A percentile compares a stretch with the other conserved stretches of the same genome.
These are phyloP conservation scores for Fusarium sp. DNA, from an alignment of 2,329 filamentous ascomycete species.

Conservation along the genomic window DNA sequence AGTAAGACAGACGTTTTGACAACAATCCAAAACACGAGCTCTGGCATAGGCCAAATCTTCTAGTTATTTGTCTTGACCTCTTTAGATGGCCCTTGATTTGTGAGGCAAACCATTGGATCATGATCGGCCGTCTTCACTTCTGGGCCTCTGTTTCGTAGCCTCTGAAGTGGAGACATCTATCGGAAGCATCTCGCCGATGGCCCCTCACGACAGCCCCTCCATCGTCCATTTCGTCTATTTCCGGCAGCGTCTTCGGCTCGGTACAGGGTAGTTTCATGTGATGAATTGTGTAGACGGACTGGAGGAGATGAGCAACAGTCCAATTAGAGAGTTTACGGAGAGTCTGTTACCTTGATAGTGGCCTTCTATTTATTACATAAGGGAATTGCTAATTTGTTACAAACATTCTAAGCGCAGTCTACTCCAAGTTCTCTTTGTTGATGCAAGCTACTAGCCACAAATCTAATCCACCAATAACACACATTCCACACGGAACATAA, in stretches of 20 bases:
- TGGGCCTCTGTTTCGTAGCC: background rate
- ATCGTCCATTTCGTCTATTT: background rate
- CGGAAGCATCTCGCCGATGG: background rate
- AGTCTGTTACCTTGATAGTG: background rate
- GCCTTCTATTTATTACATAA: background rate
- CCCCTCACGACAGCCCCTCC: background rate
- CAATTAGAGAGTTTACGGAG: background rate
- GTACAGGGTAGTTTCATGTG: background rate
- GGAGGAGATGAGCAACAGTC: background rate
- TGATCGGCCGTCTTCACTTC: background rate
- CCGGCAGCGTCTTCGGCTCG: background rate
- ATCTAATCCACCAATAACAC: fast-evolving
- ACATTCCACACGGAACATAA: fast-evolving
- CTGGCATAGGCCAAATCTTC: background rate
- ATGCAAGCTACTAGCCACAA: fast-evolving
- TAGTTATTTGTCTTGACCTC: background rate
- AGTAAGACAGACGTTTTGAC: too few species aligned
- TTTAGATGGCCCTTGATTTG: fast-evolving
- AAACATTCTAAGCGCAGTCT: background rate
- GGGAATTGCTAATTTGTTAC: background rate
- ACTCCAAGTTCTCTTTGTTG: fast-evolving
- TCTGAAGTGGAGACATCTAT: background rate
- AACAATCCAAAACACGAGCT: background rate
- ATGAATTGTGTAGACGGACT: background rate
- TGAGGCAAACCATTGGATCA: background rate